Percentiles rank a stretch among this genome's conserved stretches.
Evolutionary conservation across 495 filamentous ascomycete species (phyloP).

Genomic region (Talaromyces trachyspermus): DNA sequence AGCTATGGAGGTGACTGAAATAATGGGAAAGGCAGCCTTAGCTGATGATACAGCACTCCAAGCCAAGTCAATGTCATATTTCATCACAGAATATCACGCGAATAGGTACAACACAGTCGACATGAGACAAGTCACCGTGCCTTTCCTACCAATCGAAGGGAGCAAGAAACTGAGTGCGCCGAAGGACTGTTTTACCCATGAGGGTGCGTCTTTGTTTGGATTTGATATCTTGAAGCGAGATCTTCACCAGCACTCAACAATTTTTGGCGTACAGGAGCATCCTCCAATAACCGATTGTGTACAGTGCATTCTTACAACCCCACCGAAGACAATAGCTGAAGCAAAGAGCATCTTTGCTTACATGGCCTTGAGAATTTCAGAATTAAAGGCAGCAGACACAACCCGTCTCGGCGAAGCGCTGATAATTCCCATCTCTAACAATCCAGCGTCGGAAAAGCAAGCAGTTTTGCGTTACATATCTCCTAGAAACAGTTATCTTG

Average conservation of each 20-base stretch:
- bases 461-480: conserved; percentile 40
- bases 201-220: conserved; percentile 64
- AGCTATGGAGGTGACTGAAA: conserved; percentile 61
- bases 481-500: conserved; percentile 70
- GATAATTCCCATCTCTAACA: conserved; percentile 62
- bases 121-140: conserved; percentile 43
- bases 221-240: conserved; percentile 69
- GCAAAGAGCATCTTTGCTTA: conserved; percentile 73
- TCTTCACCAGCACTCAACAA: conserved; percentile 65
- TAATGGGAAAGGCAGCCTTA: conserved; percentile 57
- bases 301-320: conserved; percentile 56
- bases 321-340: conserved; percentile 55
- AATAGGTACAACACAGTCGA: conserved; percentile 65
- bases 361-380: conserved; percentile 64
- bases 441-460: conserved; percentile 25
- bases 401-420: conserved; percentile 50
- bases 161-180: conserved; percentile 58
- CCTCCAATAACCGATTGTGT: conserved; percentile 71
- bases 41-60: conserved; percentile 49
- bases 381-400: conserved; percentile 56
- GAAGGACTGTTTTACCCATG: conserved; percentile 74
- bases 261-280: conserved; percentile 75
- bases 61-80: conserved; percentile 70
- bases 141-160: conserved; percentile 69
- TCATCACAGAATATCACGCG: conserved; percentile 64